These are phyloP conservation scores for Aspergillus kassunensis DNA, from an alignment of 495 filamentous ascomycete genomes.

Conservation along the genomic window DNA sequence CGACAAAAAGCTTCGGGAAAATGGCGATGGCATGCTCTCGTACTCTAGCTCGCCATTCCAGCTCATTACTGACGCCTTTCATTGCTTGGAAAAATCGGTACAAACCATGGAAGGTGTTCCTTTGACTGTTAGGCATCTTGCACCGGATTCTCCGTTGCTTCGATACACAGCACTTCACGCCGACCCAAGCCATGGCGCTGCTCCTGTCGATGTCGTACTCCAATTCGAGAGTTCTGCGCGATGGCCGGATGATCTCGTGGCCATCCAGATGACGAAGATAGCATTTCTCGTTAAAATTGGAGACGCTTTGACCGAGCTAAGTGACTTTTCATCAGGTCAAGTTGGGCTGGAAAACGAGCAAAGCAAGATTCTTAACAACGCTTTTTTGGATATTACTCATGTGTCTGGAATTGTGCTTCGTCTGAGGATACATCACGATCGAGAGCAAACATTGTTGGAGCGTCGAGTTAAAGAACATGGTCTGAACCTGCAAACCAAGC, in stretches of 20 bases:
- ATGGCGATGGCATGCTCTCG: slow-evolving; percentile 33
- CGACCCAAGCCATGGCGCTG: slow-evolving; percentile 29
- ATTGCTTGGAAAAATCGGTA: slow-evolving; percentile 66
- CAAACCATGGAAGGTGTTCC: slow-evolving; percentile 74
- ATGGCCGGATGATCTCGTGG: slow-evolving; percentile 87
- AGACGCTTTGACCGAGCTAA: slow-evolving; percentile 58
- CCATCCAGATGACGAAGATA: slow-evolving; percentile 90
- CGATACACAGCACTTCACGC: slow-evolving; percentile 63
- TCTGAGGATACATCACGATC: slow-evolving; percentile 65
- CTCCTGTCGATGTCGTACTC: slow-evolving; percentile 64
- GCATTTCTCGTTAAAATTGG: slow-evolving; percentile 85
- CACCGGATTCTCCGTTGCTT: slow-evolving; percentile 63
- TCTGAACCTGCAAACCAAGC: slow-evolving; percentile 54
- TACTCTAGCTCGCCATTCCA: slow-evolving; percentile 50
- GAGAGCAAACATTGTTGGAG: slow-evolving; percentile 77
- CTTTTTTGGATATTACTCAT: slow-evolving; percentile 80
- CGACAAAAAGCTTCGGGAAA: slow-evolving; percentile 48
- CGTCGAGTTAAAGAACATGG: slow-evolving; percentile 70
- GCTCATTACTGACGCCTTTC: slow-evolving; percentile 57
- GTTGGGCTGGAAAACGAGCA: slow-evolving; percentile 77
- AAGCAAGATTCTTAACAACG: slow-evolving; percentile 63
- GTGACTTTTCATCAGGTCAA: slow-evolving; percentile 49
- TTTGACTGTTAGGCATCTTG: slow-evolving; percentile 72
- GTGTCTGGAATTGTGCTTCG: slow-evolving; percentile 58
- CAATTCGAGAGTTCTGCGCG: slow-evolving; percentile 91